phyloP scores from a whole-genome alignment of 2,329 filamentous ascomycete genomes.

The Pseudocercospora macadamiae region DNA sequence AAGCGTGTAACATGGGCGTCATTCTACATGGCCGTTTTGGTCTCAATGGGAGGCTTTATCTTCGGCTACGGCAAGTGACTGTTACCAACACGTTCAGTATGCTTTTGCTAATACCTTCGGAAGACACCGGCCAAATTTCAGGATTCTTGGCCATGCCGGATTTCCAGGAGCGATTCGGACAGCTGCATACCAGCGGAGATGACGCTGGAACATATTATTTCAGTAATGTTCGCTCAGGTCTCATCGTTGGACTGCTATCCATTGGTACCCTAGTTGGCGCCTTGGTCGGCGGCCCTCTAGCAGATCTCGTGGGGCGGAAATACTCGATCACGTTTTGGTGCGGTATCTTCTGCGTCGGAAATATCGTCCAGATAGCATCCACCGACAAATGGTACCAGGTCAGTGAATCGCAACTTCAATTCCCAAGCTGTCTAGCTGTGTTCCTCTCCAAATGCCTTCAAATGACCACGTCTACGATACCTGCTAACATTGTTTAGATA shows the following conservation, averaged over 20 bases:
- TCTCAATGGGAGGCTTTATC: conserved; percentile 41
- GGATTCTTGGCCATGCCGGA: conserved; percentile 65
- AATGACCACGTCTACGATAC: no score
- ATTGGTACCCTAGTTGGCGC: conserved; percentile 64
- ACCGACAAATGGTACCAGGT: conserved; percentile 61
- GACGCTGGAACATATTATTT: conserved; percentile 44
- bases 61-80: conserved; percentile 17
- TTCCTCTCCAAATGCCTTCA: no score
- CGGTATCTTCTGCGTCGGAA: conserved; percentile 66
- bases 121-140: conserved; percentile 62
- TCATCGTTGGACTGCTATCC: conserved; percentile 62
- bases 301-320: conserved; percentile 64
- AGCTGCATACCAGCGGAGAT: conserved; percentile 23
- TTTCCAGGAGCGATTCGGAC: conserved; percentile 59
- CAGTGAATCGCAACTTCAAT: no score
- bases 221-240: conserved; percentile 62
- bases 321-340: conserved; percentile 63
- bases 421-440: no score
- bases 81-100: neutral
- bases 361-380: conserved; percentile 67
- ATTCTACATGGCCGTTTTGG: conserved; percentile 39
- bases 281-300: conserved; percentile 60
- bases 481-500: no score
- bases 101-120: conserved; percentile 25
- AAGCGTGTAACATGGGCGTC: conserved; percentile 24